phyloP scores from a whole-genome alignment of 495 filamentous ascomycete species.

The Astrothelium subdiscretum region DNA sequence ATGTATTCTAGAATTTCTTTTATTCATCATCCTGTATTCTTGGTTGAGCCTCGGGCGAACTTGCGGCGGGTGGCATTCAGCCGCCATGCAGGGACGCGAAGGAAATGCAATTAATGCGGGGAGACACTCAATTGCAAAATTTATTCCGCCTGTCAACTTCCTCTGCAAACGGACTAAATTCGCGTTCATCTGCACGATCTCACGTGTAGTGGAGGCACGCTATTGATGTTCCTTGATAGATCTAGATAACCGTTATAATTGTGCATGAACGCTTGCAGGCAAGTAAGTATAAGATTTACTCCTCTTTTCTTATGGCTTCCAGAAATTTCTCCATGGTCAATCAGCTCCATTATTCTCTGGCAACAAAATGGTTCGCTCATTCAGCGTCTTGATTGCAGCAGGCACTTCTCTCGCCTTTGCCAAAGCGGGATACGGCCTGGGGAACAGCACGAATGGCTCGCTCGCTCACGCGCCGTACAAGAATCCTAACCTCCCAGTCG shows the following conservation, averaged over 20 bases:
- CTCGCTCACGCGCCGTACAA: conserved; percentile 39
- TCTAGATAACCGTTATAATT: not conserved
- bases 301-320: not conserved
- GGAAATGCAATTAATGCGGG: not conserved
- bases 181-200: not conserved
- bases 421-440: not conserved
- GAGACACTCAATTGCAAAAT: not conserved
- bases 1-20: not conserved
- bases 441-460: not conserved
- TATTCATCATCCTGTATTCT: not conserved
- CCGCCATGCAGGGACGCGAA: conserved; percentile 2
- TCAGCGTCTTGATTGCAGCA: not conserved
- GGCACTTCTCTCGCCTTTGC: not conserved
- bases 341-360: not conserved
- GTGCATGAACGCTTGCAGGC: not conserved
- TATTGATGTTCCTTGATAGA: not conserved
- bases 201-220: not conserved
- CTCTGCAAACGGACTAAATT: not conserved
- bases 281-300: not conserved
- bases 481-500: conserved; percentile 45
- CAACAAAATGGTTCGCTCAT: not conserved
- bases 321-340: not conserved
- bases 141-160: conserved; percentile 1
- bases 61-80: not conserved
- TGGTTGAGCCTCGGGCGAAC: not conserved